Evolutionary conservation across 1,139 yeast species (phyloP).

Genomic region (Ogataea hybrid): DNA sequence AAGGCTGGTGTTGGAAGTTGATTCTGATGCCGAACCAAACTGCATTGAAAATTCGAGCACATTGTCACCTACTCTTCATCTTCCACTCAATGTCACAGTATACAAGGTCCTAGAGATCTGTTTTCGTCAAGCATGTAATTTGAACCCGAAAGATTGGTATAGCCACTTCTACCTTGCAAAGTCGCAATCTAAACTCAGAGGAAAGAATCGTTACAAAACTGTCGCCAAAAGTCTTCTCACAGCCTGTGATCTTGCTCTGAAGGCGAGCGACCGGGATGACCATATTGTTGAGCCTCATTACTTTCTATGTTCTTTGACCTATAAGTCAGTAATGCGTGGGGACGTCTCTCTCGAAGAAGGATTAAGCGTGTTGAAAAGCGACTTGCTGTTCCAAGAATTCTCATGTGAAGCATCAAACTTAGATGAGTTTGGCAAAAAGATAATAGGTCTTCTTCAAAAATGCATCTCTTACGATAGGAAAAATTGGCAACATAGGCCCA

Average conservation of each 20-base stretch:
- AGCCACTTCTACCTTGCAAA: constrained; percentile 60
- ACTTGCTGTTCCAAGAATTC: constrained; percentile 32
- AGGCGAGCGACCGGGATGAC: constrained; percentile 46
- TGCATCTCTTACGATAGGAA: constrained; percentile 66
- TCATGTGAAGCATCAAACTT: constrained; percentile 2
- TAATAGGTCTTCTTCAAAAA: constrained; percentile 34
- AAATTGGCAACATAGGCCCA: constrained; percentile 91
- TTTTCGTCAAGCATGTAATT: constrained; percentile 44
- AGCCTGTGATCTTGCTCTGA: constrained; percentile 44
- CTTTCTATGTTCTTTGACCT: constrained; percentile 53
- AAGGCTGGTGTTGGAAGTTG: constrained; percentile 49
- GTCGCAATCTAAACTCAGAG: constrained; percentile 49
- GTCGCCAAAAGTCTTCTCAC: constrained; percentile 41
- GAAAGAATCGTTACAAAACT: constrained; percentile 24
- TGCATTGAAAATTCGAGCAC: constrained; percentile 27
- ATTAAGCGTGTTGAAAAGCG: constrained; percentile 37
- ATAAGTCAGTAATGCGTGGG: constrained; percentile 50
- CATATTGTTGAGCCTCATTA: constrained; percentile 74
- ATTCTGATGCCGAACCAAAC: constrained; percentile 17
- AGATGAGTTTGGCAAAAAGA: constrained; percentile 13
- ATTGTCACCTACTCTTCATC: constrained; percentile 5
- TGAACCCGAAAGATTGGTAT: constrained; percentile 58
- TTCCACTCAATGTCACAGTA: constrained; percentile 27
- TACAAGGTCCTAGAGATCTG: constrained; percentile 30
- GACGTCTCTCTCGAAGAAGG: constrained; percentile 40